Conservation (phyloP, 1,284 basidiomycete species). For the Pseudozyma pruni region DNA sequence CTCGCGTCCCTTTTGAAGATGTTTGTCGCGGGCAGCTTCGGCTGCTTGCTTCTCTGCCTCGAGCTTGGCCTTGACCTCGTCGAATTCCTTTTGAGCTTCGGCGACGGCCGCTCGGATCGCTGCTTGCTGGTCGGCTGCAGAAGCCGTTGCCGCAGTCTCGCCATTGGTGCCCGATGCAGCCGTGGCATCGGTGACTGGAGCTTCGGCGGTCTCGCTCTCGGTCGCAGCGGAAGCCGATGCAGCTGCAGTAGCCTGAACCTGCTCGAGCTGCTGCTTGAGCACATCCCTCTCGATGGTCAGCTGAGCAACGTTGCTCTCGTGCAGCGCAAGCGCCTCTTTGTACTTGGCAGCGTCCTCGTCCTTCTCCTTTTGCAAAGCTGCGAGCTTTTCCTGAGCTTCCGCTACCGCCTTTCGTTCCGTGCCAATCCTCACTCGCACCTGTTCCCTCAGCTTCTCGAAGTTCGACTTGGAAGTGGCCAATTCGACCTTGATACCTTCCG, state of each 20-base stretch:
- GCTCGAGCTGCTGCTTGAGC: constrained; percentile 66
- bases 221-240: constrained; percentile 41
- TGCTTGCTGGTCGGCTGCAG: constrained; percentile 24
- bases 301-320: constrained; percentile 35
- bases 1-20: constrained; percentile 49
- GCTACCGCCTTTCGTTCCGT: constrained; percentile 52
- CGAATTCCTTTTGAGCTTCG: constrained; percentile 53
- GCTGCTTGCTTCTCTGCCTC: constrained; percentile 38
- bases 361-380: constrained; percentile 68
- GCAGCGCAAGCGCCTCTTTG: constrained; percentile 35
- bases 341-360: constrained; percentile 38
- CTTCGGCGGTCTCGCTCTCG: constrained; percentile 26
- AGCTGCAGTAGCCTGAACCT: constrained; percentile 23
- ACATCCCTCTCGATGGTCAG: constrained; percentile 52
- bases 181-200: constrained; percentile 34
- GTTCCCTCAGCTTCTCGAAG: constrained; percentile 61
- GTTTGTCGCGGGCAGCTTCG: constrained; percentile 35
- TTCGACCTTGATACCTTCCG: constrained; percentile 37
- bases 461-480: constrained; percentile 46
- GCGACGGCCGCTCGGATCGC: constrained; percentile 42
- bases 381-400: constrained; percentile 68
- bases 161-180: constrained; percentile 21
- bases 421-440: constrained; percentile 56
- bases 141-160: constrained; percentile 7
- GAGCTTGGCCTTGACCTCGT: constrained; percentile 47